Percentiles rank a stretch among this genome's conserved stretches.
Conservation (phyloP, 2,329 filamentous ascomycete species). For the Cordyceps fumosorosea region DNA sequence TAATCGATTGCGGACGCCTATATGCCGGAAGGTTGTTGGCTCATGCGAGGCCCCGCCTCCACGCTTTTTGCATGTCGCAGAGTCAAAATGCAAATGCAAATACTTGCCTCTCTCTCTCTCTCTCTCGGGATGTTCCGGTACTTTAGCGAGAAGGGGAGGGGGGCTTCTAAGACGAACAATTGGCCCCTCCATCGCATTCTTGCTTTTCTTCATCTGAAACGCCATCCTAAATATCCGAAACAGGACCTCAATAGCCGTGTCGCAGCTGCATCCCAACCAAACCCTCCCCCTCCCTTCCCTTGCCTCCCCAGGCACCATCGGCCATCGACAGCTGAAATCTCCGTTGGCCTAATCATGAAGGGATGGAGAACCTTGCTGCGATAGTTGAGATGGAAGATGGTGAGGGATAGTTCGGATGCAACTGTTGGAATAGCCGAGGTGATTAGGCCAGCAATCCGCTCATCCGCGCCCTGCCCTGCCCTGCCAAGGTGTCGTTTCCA, state of each 20-base stretch:
- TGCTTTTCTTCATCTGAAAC: conserved; percentile 1
- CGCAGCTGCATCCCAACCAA: conserved; percentile 4
- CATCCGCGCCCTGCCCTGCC: too few relatives aligned
- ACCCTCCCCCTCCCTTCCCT: too few relatives aligned
- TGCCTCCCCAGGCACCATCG: not conserved
- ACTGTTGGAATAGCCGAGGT: not conserved
- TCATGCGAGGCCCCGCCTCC: not conserved
- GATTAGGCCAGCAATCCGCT: too few relatives aligned
- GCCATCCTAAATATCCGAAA: not conserved
- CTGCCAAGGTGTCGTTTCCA: too few relatives aligned
- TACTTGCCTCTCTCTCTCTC: not conserved
- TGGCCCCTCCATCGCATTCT: not conserved
- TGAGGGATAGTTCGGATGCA: not conserved
- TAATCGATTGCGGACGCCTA: not conserved
- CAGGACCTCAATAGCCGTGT: not conserved
- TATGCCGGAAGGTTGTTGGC: not conserved
- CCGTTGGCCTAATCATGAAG: not conserved
- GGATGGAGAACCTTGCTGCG: not conserved
- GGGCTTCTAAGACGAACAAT: not conserved
- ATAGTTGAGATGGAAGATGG: not conserved
- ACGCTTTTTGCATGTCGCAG: not conserved
- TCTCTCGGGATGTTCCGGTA: not conserved
- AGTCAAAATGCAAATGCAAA: not conserved
- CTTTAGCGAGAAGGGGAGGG: not conserved
- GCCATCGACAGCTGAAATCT: not conserved